phyloP scores from a whole-genome alignment of 257 asterid genomes.

The Solanum bukasovii region DNA sequence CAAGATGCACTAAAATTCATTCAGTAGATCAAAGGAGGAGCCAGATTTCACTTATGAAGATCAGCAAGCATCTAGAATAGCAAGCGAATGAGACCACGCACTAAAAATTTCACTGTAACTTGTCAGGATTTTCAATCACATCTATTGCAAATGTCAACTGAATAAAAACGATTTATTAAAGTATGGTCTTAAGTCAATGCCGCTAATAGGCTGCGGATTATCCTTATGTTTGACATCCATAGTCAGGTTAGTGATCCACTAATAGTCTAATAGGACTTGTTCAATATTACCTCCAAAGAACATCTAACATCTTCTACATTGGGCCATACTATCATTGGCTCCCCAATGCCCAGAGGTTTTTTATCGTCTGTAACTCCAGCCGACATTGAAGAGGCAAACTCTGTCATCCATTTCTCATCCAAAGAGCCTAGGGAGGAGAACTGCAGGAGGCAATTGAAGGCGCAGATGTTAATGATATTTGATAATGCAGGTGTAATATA shows the following conservation, averaged over 20 bases:
- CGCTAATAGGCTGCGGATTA: background rate
- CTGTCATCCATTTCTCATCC: conserved; percentile 97
- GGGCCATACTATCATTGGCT: conserved; percentile 85
- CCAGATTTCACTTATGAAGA: background rate
- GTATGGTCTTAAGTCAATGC: background rate
- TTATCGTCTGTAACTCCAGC: conserved; percentile 71
- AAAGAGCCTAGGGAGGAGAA: conserved; percentile 92
- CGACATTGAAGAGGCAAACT: conserved; percentile 74
- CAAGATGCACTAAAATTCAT: background rate
- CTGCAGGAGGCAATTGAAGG: conserved; percentile 27
- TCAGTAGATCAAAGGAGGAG: background rate
- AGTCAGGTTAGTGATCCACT: background rate
- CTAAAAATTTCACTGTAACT: background rate
- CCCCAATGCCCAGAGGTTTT: conserved; percentile 72
- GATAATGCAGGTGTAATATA: background rate
- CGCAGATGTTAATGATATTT: background rate
- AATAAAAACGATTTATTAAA: background rate
- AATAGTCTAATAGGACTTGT: background rate
- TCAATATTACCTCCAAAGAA: conserved; percentile 67
- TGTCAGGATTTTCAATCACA: background rate
- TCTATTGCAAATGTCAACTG: background rate
- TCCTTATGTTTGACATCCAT: background rate
- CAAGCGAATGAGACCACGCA: background rate
- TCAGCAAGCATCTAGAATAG: background rate
- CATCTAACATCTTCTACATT: conserved; percentile 84